Conservation (phyloP, 1,284 basidiomycete genomes). For the Ganoderma leucocontextum region DNA sequence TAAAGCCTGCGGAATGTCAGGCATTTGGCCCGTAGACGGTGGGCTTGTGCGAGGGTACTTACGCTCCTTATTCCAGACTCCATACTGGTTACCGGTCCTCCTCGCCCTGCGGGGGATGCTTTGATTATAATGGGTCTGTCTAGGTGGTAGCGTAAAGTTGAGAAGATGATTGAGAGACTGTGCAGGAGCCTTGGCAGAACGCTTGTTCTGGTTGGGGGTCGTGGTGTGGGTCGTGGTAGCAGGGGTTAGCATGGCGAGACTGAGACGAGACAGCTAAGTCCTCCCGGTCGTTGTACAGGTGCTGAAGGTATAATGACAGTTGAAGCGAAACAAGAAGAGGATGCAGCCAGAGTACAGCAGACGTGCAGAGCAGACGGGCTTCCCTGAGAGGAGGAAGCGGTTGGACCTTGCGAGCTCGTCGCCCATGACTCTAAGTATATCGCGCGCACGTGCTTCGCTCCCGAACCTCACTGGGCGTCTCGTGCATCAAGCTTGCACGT, state of each 20-base stretch:
- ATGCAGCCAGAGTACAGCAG: constrained; percentile 11
- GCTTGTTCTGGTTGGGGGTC: constrained; percentile 52
- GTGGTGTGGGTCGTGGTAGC: constrained; percentile 34
- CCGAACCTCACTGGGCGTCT: constrained; percentile 19
- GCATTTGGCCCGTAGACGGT: constrained; percentile 8
- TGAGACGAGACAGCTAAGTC: constrained; percentile 40
- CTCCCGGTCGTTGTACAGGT: constrained; percentile 33
- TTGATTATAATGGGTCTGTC: constrained; percentile 65
- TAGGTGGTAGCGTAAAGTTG: constrained; percentile 85
- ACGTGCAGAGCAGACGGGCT: constrained; percentile 29
- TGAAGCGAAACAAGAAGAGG: constrained; percentile 3
- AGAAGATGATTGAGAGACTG: constrained; percentile 81
- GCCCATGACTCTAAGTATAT: constrained; percentile 40
- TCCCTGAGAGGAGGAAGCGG: constrained; percentile 38
- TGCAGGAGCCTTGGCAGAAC: constrained; percentile 65
- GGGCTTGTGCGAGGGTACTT: constrained; percentile 47
- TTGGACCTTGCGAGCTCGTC: constrained; percentile 30
- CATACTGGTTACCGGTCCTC: constrained; percentile 66
- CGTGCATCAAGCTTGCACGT: constrained; percentile 13
- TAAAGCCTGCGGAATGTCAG: constrained; percentile 66
- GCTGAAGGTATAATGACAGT: constrained; percentile 12
- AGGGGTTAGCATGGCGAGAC: constrained; percentile 43
- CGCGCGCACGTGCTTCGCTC: constrained; percentile 41
- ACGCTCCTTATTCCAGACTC: constrained; percentile 89
- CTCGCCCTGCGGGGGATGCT: constrained; percentile 77